Evolutionary conservation across 2,329 filamentous ascomycete genomes (phyloP).

Genomic region (Nothopassalora personata): DNA sequence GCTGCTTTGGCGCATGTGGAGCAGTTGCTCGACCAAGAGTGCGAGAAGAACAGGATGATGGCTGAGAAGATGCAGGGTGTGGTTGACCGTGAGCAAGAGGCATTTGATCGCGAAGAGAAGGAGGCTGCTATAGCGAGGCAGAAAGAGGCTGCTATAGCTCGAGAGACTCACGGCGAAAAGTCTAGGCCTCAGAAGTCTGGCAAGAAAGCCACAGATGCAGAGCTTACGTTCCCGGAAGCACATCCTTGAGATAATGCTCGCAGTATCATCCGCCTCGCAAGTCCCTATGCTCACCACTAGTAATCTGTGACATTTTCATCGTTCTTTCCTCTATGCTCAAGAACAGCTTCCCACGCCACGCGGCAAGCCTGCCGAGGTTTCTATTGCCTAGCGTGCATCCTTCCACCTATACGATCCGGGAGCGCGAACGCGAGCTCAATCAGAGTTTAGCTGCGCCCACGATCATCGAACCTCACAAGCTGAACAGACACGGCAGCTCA

Average conservation of each 20-base stretch:
- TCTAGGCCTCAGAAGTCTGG: not conserved
- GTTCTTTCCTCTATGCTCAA: not conserved
- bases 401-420: not conserved
- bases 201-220: not conserved
- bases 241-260: not conserved
- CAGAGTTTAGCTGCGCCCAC: not conserved
- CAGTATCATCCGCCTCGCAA: not conserved
- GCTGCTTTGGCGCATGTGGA: conserved; percentile 35
- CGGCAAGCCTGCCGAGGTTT: not conserved
- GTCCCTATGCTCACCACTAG: not conserved
- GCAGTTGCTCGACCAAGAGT: conserved; percentile 22
- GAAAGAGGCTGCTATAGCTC: not conserved
- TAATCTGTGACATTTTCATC: not conserved
- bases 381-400: not conserved
- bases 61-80: conserved; percentile 43
- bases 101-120: conserved; percentile 38
- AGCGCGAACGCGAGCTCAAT: not conserved
- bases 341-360: not conserved
- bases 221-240: not conserved
- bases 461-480: not conserved
- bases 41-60: conserved; percentile 30
- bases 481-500: not conserved
- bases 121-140: conserved; percentile 7
- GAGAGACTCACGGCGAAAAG: not conserved
- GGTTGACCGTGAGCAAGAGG: conserved; percentile 43